Evolutionary conservation across 2,329 filamentous ascomycete species (phyloP), one percentile per base, ranked within the genome.

Genomic region (Pyricularia pennisetigena): DNA sequence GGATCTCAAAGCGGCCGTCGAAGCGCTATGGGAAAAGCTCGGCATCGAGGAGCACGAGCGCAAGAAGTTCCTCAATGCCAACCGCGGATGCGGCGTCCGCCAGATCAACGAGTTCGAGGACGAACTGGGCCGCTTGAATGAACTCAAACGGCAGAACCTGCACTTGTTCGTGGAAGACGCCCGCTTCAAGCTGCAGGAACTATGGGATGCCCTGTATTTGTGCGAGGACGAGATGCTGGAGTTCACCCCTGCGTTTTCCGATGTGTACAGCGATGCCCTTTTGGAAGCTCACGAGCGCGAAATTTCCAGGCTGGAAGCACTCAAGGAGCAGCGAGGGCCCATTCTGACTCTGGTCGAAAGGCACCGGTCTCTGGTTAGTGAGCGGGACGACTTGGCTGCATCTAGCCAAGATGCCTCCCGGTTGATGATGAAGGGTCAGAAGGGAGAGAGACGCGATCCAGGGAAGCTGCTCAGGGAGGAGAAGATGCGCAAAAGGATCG

Each of bases 211-310:
- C 0, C 82, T 99, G 1, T 98, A 95, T 81, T 94, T 96, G 75
- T 97, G 92, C 0, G 95, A 99, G 76, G 95, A 99, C 74, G 95
- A 99, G 80, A 98, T 98, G 94, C 87, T 98, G 68, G 94, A 97
- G 72, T 99, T 99, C 73, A 95, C 94, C 0, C 95, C 96, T 0
- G 95, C 94, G 61, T 98, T 98, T 77, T 97, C 93, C 12, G 95
- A 98, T 76, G 94, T 97, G 24, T 97, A 96, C 79, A 97, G 93
- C 74, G 95, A 99, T 77, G 95, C 95, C 4, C 85, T 99, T 10
- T 86, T 99, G 0, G 94, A 97, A 72, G 94, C 95, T 0, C 96
- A 99, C 74, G 95, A 99, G 81, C 89, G 90, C 24, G 96, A 99
- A 76, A 94, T 99, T 71, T 81, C 83, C 7, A 88, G 94, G 26